Base-by-base conservation (phyloP, 2,329 filamentous ascomycete species). In the Clarireedia hainanense region DNA sequence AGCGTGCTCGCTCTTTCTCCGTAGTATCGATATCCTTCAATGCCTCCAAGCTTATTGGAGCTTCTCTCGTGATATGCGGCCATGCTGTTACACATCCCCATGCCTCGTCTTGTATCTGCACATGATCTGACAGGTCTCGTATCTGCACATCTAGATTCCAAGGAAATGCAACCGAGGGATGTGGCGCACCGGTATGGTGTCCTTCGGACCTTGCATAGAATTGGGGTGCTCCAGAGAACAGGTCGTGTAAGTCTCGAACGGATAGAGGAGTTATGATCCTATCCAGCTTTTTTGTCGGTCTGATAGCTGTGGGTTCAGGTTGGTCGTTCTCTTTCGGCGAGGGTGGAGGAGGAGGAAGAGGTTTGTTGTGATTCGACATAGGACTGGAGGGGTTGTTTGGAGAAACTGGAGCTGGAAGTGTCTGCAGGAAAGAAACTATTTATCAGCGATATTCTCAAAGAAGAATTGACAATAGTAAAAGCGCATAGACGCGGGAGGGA, bases 211-310 rank as follows among this genome's bases (percentile, higher is more conserved):
- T 77, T 61, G 81, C 78, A 68, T 83, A 84, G 73, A 85, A 89
- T 67, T 88, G 84, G 60, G 86, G 86, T 45, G 86, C 86, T n/a
- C 86, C 85, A 26, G 85, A 86, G 74, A 89, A 89, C 64, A 89
- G 77, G 69, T 83, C 81, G 71, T 85, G 81, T 51, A 89, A 73
- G 61, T 87, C 82, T 42, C 75, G 72, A 47, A 81, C 76, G 63
- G 72, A 77, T 57, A 86, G 73, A 49, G 77, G 77, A 46, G 80
- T 74, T 76, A 84, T 84, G 71, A 81, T 84, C 67, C 76, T 75
- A 58, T 76, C 72, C 40, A 83, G 70, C 45, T 65, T 68, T 15
- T 47, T 55, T 10, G 46, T 34, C 23, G 58, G 52, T 23, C 43
- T 56, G 6, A 46, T 24, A 37, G 60, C 43, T 56, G 70, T 69